phyloP scores from a whole-genome alignment of 495 filamentous ascomycete genomes.

The Daldinia childiae region DNA sequence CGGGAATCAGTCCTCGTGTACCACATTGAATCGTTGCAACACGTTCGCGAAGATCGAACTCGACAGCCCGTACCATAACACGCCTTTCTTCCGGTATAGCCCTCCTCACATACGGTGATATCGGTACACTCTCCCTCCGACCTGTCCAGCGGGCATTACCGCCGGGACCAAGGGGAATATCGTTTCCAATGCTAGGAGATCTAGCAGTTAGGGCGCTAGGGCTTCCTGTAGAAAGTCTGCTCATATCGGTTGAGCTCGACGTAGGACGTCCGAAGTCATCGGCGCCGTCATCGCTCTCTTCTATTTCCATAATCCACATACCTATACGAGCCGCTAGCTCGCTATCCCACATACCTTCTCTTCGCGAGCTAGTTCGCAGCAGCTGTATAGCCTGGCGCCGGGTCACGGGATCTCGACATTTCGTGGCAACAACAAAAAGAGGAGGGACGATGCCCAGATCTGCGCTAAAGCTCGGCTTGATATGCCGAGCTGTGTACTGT shows the following conservation, averaged over 20 bases:
- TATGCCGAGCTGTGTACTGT: conserved; percentile 56
- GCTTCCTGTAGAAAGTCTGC: conserved; percentile 43
- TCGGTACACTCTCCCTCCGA: conserved; percentile 45
- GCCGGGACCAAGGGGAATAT: conserved; percentile 53
- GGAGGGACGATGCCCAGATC: conserved; percentile 65
- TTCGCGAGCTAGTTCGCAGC: conserved; percentile 60
- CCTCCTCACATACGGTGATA: conserved; percentile 34
- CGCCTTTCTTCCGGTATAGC: conserved; percentile 58
- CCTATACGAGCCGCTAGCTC: conserved; percentile 63
- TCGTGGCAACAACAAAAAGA: conserved; percentile 65
- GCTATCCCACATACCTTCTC: conserved; percentile 74
- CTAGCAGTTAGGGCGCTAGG: conserved; percentile 39
- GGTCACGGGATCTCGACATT: conserved; percentile 65
- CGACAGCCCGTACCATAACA: conserved; percentile 63
- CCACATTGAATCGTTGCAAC: conserved; percentile 60
- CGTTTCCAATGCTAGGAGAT: conserved; percentile 48
- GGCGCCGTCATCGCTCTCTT: conserved; percentile 60
- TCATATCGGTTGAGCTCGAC: conserved; percentile 44
- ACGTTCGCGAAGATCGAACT: conserved; percentile 61
- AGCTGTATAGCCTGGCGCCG: conserved; percentile 66
- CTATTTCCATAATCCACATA: conserved; percentile 63
- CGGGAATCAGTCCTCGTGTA: conserved; percentile 58
- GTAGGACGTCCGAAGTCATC: conserved; percentile 45
- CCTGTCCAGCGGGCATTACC: conserved; percentile 53
- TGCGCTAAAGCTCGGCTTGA: conserved; percentile 63